phyloP scores from a whole-genome alignment of 257 asterid species.

The Echium plantagineum region DNA sequence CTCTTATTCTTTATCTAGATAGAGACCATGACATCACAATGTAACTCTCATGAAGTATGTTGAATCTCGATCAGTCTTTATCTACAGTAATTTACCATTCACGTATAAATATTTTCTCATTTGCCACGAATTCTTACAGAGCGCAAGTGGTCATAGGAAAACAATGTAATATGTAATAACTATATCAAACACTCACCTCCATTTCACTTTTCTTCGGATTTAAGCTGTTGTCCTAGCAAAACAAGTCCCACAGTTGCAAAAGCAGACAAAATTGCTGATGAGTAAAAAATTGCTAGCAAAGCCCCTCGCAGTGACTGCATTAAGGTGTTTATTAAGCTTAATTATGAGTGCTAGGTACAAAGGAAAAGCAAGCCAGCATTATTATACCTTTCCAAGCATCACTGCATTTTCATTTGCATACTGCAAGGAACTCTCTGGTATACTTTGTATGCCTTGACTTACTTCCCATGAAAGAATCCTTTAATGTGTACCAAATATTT shows the following conservation, averaged over 20 bases:
- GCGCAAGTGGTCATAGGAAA: neutral
- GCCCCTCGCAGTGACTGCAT: conserved; percentile 78
- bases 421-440: conserved; percentile 69
- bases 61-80: neutral
- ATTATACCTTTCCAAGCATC: conserved; percentile 65
- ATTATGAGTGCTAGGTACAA: neutral
- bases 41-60: neutral
- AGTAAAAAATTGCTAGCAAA: conserved; percentile 45
- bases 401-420: conserved; percentile 86
- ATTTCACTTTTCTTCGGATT: conserved; percentile 45
- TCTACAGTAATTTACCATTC: neutral
- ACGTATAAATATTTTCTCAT: neutral
- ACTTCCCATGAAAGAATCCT: conserved; percentile 74
- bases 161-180: neutral
- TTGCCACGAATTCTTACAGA: neutral
- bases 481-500: conserved; percentile 12
- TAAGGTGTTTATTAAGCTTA: neutral
- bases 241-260: conserved; percentile 53
- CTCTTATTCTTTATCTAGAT: neutral
- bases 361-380: conserved; percentile 1
- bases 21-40: neutral
- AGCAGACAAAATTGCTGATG: conserved; percentile 53
- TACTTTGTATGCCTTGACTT: conserved; percentile 63
- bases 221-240: conserved; percentile 54
- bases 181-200: neutral